Evolutionary conservation across 768 basidiomycete genomes (phyloP).

Genomic region (Mrakia blollopis): DNA sequence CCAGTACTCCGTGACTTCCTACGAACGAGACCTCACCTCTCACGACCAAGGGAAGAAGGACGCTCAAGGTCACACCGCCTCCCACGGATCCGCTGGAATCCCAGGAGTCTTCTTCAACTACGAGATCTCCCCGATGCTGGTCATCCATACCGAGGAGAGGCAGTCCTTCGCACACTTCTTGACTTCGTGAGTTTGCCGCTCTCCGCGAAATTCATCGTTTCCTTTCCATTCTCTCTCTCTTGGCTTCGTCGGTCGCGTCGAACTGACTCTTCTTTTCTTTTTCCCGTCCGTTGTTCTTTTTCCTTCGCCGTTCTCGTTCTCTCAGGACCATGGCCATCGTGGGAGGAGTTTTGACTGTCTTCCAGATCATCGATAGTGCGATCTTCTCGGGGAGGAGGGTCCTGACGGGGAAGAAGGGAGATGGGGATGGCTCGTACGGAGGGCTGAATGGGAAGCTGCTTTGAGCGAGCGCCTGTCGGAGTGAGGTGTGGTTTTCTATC

Average conservation of each 20-base stretch:
- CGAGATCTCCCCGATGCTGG: slow-evolving; percentile 63
- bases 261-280: neutral
- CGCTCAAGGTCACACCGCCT: slow-evolving; percentile 49
- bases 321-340: slow-evolving; percentile 93
- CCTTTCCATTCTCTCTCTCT: neutral
- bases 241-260: neutral
- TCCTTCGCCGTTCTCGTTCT: too few species aligned
- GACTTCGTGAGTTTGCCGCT: slow-evolving; percentile 67
- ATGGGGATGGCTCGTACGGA: neutral
- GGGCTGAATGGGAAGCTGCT: slow-evolving; percentile 35
- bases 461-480: slow-evolving; percentile 10
- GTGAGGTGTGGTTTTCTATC: neutral
- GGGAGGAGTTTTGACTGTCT: slow-evolving; percentile 93
- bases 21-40: slow-evolving; percentile 80
- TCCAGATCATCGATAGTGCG: slow-evolving; percentile 76
- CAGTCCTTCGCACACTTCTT: slow-evolving; percentile 98
- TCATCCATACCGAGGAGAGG: slow-evolving; percentile 81
- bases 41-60: slow-evolving; percentile 49
- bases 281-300: neutral
- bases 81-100: slow-evolving; percentile 67
- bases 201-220: neutral
- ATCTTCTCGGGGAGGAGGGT: slow-evolving; percentile 75
- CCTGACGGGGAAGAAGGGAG: slow-evolving; percentile 45
- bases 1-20: slow-evolving; percentile 93
- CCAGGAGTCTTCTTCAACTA: slow-evolving; percentile 43